Conservation (phyloP, 2,329 filamentous ascomycete species). For the Aspergillus ibericus region DNA sequence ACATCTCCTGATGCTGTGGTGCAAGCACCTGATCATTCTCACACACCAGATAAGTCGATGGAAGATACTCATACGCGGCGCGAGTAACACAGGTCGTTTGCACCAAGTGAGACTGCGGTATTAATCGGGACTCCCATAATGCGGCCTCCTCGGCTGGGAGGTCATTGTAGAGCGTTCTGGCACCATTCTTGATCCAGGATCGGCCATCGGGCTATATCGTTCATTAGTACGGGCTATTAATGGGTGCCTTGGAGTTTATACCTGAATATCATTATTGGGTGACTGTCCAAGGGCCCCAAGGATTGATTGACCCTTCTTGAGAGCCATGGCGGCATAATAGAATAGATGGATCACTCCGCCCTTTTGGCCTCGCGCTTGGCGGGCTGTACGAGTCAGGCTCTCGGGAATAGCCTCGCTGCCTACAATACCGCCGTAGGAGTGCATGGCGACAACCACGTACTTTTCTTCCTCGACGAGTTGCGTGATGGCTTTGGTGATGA, state of each 20-base stretch:
- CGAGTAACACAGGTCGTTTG: not conserved
- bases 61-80: not conserved
- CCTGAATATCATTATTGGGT: not conserved
- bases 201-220: not conserved
- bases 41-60: not conserved
- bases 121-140: not conserved
- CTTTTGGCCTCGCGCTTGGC: not conserved
- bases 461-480: not conserved
- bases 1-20: not conserved
- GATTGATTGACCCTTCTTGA: not conserved
- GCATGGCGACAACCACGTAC: not conserved
- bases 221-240: not conserved
- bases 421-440: conserved; percentile 7
- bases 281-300: not conserved
- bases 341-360: conserved; percentile 1
- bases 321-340: not conserved
- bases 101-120: not conserved
- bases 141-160: not conserved
- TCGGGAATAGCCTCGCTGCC: conserved; percentile 4
- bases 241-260: not conserved
- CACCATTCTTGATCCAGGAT: not conserved
- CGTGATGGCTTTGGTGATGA: not conserved
- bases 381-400: not conserved
- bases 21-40: not conserved
- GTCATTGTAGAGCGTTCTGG: not conserved